Evolutionary conservation across 2,329 filamentous ascomycete genomes (phyloP).

Genomic region (Colletotrichum abscissum): DNA sequence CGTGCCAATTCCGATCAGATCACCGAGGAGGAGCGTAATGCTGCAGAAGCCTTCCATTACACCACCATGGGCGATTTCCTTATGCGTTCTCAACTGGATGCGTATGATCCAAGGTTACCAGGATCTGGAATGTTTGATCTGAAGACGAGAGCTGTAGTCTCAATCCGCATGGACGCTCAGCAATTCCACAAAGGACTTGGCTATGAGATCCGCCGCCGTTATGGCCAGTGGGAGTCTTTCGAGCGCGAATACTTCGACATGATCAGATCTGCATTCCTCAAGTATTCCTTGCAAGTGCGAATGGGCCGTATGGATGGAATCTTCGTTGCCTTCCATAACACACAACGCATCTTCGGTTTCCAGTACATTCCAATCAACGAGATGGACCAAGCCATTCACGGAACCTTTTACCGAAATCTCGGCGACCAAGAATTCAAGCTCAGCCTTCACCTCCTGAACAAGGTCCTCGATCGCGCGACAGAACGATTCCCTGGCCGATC

Average conservation of each 20-base stretch:
- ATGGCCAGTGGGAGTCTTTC: constrained; percentile 88
- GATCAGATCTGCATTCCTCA: constrained; percentile 93
- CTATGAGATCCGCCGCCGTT: constrained; percentile 84
- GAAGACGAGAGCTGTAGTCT: constrained; percentile 92
- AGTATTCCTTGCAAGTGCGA: constrained; percentile 95
- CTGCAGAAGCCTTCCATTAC: constrained; percentile 87
- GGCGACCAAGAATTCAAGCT: constrained; percentile 89
- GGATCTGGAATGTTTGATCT: constrained; percentile 96
- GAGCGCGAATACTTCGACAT: constrained; percentile 98
- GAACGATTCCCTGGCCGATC: constrained; percentile 80
- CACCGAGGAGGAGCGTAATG: constrained; percentile 76
- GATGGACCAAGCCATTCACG: constrained; percentile 92
- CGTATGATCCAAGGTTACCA: constrained; percentile 85
- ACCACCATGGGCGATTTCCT: constrained; percentile 88
- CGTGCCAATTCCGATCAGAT: constrained; percentile 75
- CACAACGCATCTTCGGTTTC: constrained; percentile 94
- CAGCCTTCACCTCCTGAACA: constrained; percentile 83
- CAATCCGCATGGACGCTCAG: constrained; percentile 86
- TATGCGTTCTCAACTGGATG: constrained; percentile 95
- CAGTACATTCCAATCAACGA: constrained; percentile 90
- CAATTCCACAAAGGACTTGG: constrained; percentile 80
- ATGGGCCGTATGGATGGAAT: constrained; percentile 99
- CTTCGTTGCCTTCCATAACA: constrained; percentile 96
- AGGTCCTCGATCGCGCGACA: constrained; percentile 81
- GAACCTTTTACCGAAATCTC: constrained; percentile 71